Evolutionary conservation across 768 basidiomycete species (phyloP).

Genomic region (Pleurotus pulmonarius): DNA sequence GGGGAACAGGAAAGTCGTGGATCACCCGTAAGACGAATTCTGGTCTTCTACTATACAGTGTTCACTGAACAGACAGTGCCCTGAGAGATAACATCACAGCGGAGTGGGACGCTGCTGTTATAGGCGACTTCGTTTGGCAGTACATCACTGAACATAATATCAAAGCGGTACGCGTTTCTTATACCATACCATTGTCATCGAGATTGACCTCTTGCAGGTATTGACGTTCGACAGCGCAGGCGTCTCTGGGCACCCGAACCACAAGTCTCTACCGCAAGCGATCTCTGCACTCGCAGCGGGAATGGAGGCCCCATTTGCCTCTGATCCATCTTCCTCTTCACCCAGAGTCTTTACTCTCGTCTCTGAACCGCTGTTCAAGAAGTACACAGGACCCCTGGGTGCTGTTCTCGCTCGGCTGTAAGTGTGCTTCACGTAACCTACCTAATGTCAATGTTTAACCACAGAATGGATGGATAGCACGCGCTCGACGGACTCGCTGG

Average conservation of each 20-base stretch:
- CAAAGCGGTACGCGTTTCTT: conserved; percentile 45
- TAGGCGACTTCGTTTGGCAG: conserved; percentile 54
- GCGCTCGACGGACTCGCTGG: conserved; percentile 16
- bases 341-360: conserved; percentile 54
- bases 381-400: conserved; percentile 61
- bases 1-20: conserved; percentile 54
- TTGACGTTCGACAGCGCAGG: conserved; percentile 81
- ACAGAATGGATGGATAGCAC: background rate
- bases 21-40: conserved; percentile 60
- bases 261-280: conserved; percentile 64
- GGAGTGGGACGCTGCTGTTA: conserved; percentile 57
- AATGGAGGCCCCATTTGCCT: background rate
- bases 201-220: conserved; percentile 44
- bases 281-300: conserved; percentile 38
- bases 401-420: conserved; percentile 46
- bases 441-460: too few species aligned
- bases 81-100: conserved; percentile 73
- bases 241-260: conserved; percentile 86
- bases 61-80: conserved; percentile 30
- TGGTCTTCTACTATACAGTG: background rate
- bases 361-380: conserved; percentile 50
- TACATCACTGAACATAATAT: conserved; percentile 61
- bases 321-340: background rate
- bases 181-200: background rate
- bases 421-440: background rate